Evolutionary conservation across 164 flowering plant genomes (phyloP), one percentile per base, ranked within the genome.

Genomic region (Stephania cephalantha): DNA sequence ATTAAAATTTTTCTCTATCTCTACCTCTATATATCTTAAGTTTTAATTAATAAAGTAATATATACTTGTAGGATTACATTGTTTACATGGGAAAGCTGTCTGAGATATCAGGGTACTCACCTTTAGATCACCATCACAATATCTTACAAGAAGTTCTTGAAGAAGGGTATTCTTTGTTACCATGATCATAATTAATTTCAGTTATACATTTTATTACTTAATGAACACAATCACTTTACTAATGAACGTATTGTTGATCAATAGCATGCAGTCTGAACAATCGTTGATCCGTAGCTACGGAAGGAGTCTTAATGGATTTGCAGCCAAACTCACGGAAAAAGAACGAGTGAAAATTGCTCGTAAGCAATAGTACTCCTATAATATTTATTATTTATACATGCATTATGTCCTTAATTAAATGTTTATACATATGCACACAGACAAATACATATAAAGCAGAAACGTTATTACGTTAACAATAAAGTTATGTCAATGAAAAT

Each of bases 81-180:
- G 87, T 84, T 71, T 82, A 84, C 77, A 79, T 82, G 84, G 87
- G 87, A 17, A 78, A 73, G 30, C 81, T 75, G 13, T 81, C 77
- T 5, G 48, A 78, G 46, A 74, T 35, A 35, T 35, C 71, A 9
- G 69, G 74, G 2, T 46, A 71, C 15, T 77, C 78, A 1, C 79
- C 78, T 11, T 11, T 72, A 52, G 30, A 77, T 6, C 78, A 71
- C 48, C 85, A 84, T 73, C 45, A 71, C 52, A 82, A 48, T 46
- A 72, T 81, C 17, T 69, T 85, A 4, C 73, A 76, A 69, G 68
- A 78, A 74, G 79, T 73, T 50, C 68, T 71, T 74, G 84, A 64
- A 8, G 30, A 50, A 25, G 61, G 72, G 75, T 53, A 71, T 12
- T 20, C 48, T 10, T n/a, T 0, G 15, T 2, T 35, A 35, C 42